Base-by-base conservation (phyloP, 306 rosid species). In the Astragalus membranaceus region DNA sequence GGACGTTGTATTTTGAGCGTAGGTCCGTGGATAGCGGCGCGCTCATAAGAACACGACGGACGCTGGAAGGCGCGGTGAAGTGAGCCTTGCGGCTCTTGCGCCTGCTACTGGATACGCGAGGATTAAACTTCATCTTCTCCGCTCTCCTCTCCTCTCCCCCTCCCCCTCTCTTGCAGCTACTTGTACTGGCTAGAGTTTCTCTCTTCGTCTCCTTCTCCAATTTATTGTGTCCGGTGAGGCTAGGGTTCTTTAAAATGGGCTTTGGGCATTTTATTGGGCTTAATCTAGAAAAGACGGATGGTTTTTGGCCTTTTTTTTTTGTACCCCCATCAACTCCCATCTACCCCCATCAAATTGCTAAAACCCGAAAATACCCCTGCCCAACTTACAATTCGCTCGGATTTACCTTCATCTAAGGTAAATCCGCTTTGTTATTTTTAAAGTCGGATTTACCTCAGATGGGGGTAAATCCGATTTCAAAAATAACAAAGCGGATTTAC, bases 61-160 rank as follows among this genome's bases (percentile, higher is more conserved):
- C 86, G 76, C 94, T 87, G 23, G 97, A 92, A 12, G 97, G 92
- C 15, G 97, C 97, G 2, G 93, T 77, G 87, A 92, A 92, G 57
- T 92, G 97, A 0, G 97, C 97, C 94, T 89, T 89, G 1, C 97
- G 86, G 79, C 74, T 89, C 94, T 92, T 92, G 46, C 96, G 92
- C 54, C 97, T 82, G 55, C 96, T 87, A 88, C 94, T 85, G 0
- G 96, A 74, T 0, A 92, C 97, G 29, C 92, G 10, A 0, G 96
- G 96, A 5, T 92, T 92, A 75, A 73, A 84, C 92, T 92, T 92
- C 97, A 92, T 92, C 67, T 47, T 81, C 26, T 30, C 49, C 73
- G 29, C 12, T 15, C 26, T 49, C 0, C 2, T 4, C 16, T 12
- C 2, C 4, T 6, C 32, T 13, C 30, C 2, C 23, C 23, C 69